A percentile compares a stretch with the other conserved stretches of the same genome.
Evolutionary conservation across 2,329 filamentous ascomycete species (phyloP).

Genomic region (Dothidotthia symphoricarpi): DNA sequence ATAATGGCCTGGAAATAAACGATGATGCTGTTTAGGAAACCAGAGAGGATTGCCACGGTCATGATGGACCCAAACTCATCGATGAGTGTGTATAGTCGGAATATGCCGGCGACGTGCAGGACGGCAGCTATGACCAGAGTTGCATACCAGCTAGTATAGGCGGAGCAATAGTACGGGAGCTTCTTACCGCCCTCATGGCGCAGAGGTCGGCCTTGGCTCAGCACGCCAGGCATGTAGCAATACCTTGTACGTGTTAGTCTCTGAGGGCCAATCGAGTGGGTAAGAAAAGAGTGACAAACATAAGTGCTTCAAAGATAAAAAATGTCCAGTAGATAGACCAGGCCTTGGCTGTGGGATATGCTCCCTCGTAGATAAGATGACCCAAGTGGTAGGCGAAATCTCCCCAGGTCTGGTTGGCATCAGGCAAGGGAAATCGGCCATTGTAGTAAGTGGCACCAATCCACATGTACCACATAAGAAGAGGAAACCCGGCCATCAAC

Average conservation of each 20-base stretch:
- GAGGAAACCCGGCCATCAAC: constrained; percentile 92
- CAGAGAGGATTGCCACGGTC: constrained; percentile 88
- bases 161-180: constrained; percentile 92
- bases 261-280: constrained; percentile 78
- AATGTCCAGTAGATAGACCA: constrained; percentile 87
- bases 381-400: constrained; percentile 73
- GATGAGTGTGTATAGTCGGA: constrained; percentile 86
- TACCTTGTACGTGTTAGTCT: constrained; percentile 28
- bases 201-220: constrained; percentile 83
- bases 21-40: constrained; percentile 76
- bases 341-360: constrained; percentile 76
- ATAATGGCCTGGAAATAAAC: constrained; percentile 82
- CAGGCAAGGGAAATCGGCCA: constrained; percentile 71
- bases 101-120: constrained; percentile 79
- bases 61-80: constrained; percentile 94
- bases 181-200: constrained; percentile 79
- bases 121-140: constrained; percentile 70
- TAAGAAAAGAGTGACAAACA: constrained; percentile 58
- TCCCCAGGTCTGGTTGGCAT: constrained; percentile 61
- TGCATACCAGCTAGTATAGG: constrained; percentile 79
- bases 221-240: constrained; percentile 79
- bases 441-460: constrained; percentile 90
- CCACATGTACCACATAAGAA: constrained; percentile 99
- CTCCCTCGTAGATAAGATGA: constrained; percentile 74
- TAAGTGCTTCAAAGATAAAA: constrained; percentile 9